Percentiles rank a stretch among this genome's conserved stretches.
Conservation (phyloP, 352 stramenopile genomes). For the Phytophthora ohioensis region DNA sequence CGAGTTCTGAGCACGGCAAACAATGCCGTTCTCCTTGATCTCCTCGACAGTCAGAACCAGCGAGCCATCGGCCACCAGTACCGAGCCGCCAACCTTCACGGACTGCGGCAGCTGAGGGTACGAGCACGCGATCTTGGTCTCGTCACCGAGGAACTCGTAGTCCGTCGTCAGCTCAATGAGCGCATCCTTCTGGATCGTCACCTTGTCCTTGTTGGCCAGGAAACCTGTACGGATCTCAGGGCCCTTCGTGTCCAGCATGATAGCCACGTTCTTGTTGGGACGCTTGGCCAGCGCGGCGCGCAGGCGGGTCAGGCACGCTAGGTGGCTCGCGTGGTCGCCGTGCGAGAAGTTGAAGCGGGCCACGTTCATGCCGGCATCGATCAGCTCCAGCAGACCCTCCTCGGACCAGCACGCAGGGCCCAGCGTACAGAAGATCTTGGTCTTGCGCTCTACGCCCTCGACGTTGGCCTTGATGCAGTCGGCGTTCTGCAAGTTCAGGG, state of each 20-base stretch:
- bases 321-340: conserved; percentile 93
- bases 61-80: conserved; percentile 96
- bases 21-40: conserved; percentile 78
- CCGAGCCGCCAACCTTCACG: conserved; percentile 90
- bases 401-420: conserved; percentile 94
- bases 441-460: conserved; percentile 59
- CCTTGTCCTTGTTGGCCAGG: conserved; percentile 71
- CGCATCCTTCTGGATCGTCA: conserved; percentile 65
- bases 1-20: conserved; percentile 79
- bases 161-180: conserved; percentile 71
- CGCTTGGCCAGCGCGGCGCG: conserved; percentile 66
- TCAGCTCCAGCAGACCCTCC: conserved; percentile 91
- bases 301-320: conserved; percentile 65
- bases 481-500: conserved; percentile 30
- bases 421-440: conserved; percentile 93
- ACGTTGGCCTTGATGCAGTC: conserved; percentile 40
- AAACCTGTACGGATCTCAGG: conserved; percentile 97
- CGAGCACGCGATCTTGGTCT: conserved; percentile 92
- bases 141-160: conserved; percentile 77
- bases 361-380: conserved; percentile 95
- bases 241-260: conserved; percentile 98
- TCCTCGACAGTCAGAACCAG: conserved; percentile 92
- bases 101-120: conserved; percentile 92
- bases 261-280: conserved; percentile 79
- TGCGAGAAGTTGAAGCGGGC: conserved; percentile 99